Evolutionary conservation across 345 rosid genomes (phyloP).

Genomic region (Physaria fendleri): DNA sequence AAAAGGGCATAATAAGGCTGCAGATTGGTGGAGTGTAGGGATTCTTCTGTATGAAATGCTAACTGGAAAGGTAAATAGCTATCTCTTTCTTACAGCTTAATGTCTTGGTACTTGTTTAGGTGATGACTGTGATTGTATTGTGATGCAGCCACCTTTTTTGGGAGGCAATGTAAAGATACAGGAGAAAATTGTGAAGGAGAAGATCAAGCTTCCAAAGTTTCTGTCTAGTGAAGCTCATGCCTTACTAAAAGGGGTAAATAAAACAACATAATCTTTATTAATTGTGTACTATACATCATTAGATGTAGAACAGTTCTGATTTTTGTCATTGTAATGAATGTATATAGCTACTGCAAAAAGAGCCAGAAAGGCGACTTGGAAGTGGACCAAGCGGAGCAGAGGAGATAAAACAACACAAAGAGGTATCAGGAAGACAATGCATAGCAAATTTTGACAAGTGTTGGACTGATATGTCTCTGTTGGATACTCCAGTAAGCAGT

Average conservation of each 20-base stretch:
- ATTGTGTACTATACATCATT: not conserved
- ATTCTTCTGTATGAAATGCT: slow-evolving; percentile 88
- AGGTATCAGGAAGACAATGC: slow-evolving; percentile 74
- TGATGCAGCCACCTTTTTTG: slow-evolving; percentile 66
- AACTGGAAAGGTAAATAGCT: slow-evolving; percentile 58
- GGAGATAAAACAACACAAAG: slow-evolving; percentile 70
- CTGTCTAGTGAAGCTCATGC: slow-evolving; percentile 77
- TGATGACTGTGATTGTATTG: not conserved
- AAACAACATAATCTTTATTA: not conserved
- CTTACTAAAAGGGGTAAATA: slow-evolving; percentile 68
- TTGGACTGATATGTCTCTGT: slow-evolving; percentile 84
- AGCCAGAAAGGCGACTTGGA: slow-evolving; percentile 64
- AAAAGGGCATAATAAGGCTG: slow-evolving; percentile 87
- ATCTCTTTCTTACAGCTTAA: not conserved
- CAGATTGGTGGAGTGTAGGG: slow-evolving; percentile 99
- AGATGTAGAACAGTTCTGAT: not conserved
- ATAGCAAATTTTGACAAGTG: slow-evolving; percentile 77
- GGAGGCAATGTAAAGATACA: slow-evolving; percentile 65
- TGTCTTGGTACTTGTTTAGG: not conserved
- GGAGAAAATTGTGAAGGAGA: slow-evolving; percentile 75
- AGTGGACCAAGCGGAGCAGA: slow-evolving; percentile 58
- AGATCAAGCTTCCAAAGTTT: slow-evolving; percentile 63
- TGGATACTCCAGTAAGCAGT: slow-evolving; percentile 74
- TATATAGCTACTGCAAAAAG: slow-evolving; percentile 78
- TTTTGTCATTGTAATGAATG: slow-evolving; percentile 11